Evolutionary conservation across 2,329 filamentous ascomycete species (phyloP).

Genomic region (Colletotrichum brevisporum): DNA sequence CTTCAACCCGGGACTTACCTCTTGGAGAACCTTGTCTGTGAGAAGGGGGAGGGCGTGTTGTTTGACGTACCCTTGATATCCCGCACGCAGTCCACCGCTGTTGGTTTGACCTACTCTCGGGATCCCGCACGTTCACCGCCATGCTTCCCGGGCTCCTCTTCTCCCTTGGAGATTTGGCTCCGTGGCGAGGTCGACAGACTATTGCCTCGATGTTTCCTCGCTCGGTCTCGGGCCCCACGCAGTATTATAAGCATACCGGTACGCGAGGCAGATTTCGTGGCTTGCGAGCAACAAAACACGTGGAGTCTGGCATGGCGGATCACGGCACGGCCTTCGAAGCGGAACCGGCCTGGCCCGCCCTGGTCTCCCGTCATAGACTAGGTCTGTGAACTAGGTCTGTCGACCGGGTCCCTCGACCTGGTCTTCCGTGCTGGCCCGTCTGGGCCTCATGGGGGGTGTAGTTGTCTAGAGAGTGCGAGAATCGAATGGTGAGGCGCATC

Average conservation of each 20-base stretch:
- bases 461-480: background rate
- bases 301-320: no score
- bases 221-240: background rate
- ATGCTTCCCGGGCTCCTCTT: background rate
- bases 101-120: no score
- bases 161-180: no score
- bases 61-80: no score
- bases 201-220: background rate
- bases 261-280: background rate
- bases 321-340: no score
- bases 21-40: no score
- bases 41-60: no score
- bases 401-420: background rate
- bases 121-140: background rate
- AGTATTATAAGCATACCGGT: background rate
- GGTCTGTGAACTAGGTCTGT: no score
- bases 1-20: no score
- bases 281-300: background rate
- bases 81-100: no score
- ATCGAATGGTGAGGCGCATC: slow-evolving; percentile 9
- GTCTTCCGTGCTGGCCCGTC: background rate
- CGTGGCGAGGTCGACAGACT: background rate
- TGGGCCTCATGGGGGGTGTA: background rate
- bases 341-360: no score
- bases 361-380: no score